phyloP scores from a whole-genome alignment of 441 rosid genomes.

The Raphanus hybrid region DNA sequence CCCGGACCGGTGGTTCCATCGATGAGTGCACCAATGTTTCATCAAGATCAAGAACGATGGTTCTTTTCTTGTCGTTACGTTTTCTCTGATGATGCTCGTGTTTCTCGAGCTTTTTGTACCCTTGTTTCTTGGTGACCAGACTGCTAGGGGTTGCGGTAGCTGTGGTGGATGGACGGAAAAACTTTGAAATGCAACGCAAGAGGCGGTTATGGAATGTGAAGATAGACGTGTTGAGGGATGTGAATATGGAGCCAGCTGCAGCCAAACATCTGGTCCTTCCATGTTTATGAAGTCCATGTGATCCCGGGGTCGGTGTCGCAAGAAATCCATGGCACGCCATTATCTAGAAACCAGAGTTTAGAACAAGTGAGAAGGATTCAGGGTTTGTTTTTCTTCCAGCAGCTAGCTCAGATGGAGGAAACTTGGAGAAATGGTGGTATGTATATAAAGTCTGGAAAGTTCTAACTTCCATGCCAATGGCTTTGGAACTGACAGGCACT shows the following conservation, averaged over 20 bases:
- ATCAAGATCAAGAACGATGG: slow-evolving; percentile 85
- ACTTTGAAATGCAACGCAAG: slow-evolving; percentile 63
- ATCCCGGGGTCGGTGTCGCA: not conserved
- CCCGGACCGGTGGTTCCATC: slow-evolving; percentile 60
- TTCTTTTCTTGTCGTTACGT: slow-evolving; percentile 46
- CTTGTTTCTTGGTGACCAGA: slow-evolving; percentile 29
- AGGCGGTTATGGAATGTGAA: slow-evolving; percentile 68
- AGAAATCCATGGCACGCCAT: slow-evolving; percentile 25
- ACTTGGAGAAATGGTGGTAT: slow-evolving; percentile 14
- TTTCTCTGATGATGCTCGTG: slow-evolving; percentile 21
- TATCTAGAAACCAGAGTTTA: slow-evolving; percentile 5
- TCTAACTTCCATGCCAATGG: slow-evolving; percentile 30
- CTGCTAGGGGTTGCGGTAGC: slow-evolving; percentile 20
- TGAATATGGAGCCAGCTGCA: slow-evolving; percentile 47
- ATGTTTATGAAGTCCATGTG: slow-evolving; percentile 34
- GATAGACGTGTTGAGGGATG: slow-evolving; percentile 64
- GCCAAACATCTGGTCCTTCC: slow-evolving; percentile 41
- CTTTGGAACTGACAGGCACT: slow-evolving; percentile 36
- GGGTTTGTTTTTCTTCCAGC: slow-evolving; percentile 4
- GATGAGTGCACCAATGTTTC: slow-evolving; percentile 82
- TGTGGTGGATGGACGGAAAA: slow-evolving; percentile 42
- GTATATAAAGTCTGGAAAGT: slow-evolving; percentile 19
- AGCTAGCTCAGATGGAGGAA: slow-evolving; percentile 35
- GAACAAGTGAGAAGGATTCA: not conserved
- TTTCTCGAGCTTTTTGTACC: slow-evolving; percentile 40